Base-by-base conservation (phyloP, 805 yeast species). In the Wickerhamiella allomyrinae region DNA sequence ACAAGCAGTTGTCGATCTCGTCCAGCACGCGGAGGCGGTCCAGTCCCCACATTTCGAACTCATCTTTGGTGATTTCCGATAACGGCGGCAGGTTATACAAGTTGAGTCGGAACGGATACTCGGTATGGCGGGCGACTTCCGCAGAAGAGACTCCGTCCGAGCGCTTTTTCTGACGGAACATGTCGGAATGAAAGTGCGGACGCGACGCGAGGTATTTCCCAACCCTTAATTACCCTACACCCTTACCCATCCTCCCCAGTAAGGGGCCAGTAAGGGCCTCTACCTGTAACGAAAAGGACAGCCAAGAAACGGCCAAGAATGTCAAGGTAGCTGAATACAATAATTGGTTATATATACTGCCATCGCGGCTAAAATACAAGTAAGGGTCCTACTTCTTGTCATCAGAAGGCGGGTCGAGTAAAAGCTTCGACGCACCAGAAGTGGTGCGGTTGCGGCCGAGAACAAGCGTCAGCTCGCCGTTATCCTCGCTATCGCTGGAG, bases 41-140 rank as follows among this genome's bases (percentile, higher is more conserved):
- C 42, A 91, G 79, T 4, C 97, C 97, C 95, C 96, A 91, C 4
- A 70, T 69, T 62, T 91, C 98, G 60, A 91, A 91, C 54, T 91
- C 83, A 49, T 87, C 96, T 14, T 91, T 61, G 0, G 96, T 84
- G 53, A 91, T 77, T 60, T 91, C 97, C 11, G 78, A 76, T 24
- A 70, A 62, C 0, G 97, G 97, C 9, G 94, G 91, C 5, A 65
- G 49, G 20, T 67, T 72, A 61, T 91, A 91, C 54, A 89, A 74
- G 17, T 84, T 76, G 39, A 91, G 65, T 40, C 93, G 68, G 29
- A 73, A 65, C 9, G 75, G 71, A 56, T 79, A 48, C 55, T 52
- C 43, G 10, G 20, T 9, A 31, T 46, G 42, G 19, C 41, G 37
- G 4, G 35, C 41, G 20, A 51, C 49, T 44, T 47, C 46, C 11